phyloP scores from a whole-genome alignment of 2,329 filamentous ascomycete genomes.

The Fusarium denticulatum region DNA sequence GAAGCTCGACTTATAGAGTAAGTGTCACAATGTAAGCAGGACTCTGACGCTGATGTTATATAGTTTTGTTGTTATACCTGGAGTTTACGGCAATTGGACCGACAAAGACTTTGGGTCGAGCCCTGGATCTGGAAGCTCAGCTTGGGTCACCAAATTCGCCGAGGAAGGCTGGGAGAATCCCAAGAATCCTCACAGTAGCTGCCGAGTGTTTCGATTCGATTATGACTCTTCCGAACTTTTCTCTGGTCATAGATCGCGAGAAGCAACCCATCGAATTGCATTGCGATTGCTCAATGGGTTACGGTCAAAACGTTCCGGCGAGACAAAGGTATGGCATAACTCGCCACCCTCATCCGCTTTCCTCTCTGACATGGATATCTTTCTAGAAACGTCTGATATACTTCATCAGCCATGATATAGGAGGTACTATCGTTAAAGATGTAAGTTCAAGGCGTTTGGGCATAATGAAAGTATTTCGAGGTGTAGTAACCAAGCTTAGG shows the following conservation, averaged over 20 bases:
- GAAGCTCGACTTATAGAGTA: not conserved
- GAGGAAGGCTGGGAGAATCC: no score
- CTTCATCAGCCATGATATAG: not conserved
- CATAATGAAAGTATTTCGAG: no score
- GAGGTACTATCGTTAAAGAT: not conserved
- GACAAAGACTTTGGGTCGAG: not conserved
- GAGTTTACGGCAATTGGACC: not conserved
- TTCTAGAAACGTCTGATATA: not conserved
- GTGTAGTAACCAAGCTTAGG: not conserved
- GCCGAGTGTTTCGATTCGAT: not conserved
- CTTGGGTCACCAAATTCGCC: not conserved
- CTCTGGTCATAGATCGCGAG: not conserved
- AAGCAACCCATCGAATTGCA: not conserved
- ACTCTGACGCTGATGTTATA: accelerated
- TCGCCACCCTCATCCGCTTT: accelerated
- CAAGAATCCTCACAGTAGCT: not conserved
- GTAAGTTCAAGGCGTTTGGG: not conserved
- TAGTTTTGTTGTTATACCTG: not conserved
- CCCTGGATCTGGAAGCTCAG: not conserved
- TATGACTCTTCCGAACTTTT: not conserved
- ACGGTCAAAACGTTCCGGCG: not conserved
- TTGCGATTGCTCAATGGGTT: not conserved
- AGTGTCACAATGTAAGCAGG: accelerated
- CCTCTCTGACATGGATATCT: accelerated
- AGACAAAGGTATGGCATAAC: not conserved